Evolutionary conservation across 495 filamentous ascomycete species (phyloP).

Genomic region (Rhizodiscina lignyota): DNA sequence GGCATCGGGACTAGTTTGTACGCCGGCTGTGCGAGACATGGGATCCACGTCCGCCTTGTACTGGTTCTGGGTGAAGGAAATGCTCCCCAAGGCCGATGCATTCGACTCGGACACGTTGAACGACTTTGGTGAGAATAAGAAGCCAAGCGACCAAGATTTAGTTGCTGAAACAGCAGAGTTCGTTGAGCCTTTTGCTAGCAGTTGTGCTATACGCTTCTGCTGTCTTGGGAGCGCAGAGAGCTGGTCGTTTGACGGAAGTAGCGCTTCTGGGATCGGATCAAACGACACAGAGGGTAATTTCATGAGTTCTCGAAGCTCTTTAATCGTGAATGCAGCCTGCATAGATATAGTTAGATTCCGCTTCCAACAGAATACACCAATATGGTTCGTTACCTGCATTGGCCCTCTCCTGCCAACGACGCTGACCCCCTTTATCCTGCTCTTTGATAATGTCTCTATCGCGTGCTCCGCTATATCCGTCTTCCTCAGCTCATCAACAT

Average conservation of each 20-base stretch:
- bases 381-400: constrained; percentile 67
- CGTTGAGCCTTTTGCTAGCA: constrained; percentile 56
- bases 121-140: constrained; percentile 55
- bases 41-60: constrained; percentile 28
- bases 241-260: constrained; percentile 16
- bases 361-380: no score
- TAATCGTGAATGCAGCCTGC: constrained; percentile 83
- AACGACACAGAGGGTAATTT: constrained; percentile 60
- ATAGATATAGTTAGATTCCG: neutral
- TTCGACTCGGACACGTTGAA: constrained; percentile 38
- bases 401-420: constrained; percentile 79
- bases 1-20: constrained; percentile 27
- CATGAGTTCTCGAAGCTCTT: constrained; percentile 76
- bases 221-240: constrained; percentile 50
- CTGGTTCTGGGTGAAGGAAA: constrained; percentile 50
- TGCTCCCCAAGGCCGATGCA: constrained; percentile 32
- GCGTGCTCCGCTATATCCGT: constrained; percentile 84
- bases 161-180: constrained; percentile 41
- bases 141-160: constrained; percentile 59
- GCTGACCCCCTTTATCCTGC: constrained; percentile 60
- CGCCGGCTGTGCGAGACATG: constrained; percentile 35
- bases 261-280: constrained; percentile 31
- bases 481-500: constrained; percentile 50
- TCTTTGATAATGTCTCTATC: constrained; percentile 52
- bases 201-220: constrained; percentile 57